Conservation (phyloP, 2,329 filamentous ascomycete genomes). For the Monosporascus sp. region DNA sequence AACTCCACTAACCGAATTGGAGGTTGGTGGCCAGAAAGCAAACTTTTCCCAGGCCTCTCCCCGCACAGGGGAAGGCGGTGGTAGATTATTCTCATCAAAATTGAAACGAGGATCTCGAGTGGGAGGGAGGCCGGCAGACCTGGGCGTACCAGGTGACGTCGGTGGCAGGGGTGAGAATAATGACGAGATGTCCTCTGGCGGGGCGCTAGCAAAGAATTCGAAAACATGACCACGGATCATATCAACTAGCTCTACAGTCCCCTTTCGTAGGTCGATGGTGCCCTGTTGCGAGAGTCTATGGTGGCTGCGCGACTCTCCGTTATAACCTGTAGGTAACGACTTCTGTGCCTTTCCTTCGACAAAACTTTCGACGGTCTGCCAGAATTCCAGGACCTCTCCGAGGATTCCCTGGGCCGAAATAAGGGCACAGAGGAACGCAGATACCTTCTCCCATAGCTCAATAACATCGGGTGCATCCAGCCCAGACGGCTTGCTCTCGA, state of each 20-base stretch:
- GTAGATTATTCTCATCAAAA: constrained; percentile 71
- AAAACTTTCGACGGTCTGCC: constrained; percentile 87
- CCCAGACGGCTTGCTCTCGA: constrained; percentile 54
- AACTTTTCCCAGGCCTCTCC: constrained; percentile 90
- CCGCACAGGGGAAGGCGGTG: constrained; percentile 67
- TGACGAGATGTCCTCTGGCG: constrained; percentile 83
- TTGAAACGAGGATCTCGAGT: constrained; percentile 70
- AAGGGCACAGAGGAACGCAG: constrained; percentile 66
- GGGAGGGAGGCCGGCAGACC: constrained; percentile 47
- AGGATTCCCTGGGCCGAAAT: constrained; percentile 76
- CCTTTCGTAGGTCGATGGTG: constrained; percentile 66
- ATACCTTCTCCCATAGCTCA: constrained; percentile 88
- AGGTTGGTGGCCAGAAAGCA: constrained; percentile 92
- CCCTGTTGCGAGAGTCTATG: constrained; percentile 72
- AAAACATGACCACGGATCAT: constrained; percentile 74
- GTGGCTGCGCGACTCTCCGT: constrained; percentile 74
- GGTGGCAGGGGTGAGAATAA: constrained; percentile 74
- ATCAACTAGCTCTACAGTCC: constrained; percentile 74
- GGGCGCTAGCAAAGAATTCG: constrained; percentile 79
- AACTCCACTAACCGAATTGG: constrained; percentile 87
- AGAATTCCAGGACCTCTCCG: constrained; percentile 87
- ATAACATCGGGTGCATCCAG: constrained; percentile 78
- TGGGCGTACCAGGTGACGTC: constrained; percentile 61
- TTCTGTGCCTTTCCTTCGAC: constrained; percentile 80
- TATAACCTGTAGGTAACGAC: constrained; percentile 71